Conservation (phyloP, 768 basidiomycete genomes). For the Calvatia gigantea region DNA sequence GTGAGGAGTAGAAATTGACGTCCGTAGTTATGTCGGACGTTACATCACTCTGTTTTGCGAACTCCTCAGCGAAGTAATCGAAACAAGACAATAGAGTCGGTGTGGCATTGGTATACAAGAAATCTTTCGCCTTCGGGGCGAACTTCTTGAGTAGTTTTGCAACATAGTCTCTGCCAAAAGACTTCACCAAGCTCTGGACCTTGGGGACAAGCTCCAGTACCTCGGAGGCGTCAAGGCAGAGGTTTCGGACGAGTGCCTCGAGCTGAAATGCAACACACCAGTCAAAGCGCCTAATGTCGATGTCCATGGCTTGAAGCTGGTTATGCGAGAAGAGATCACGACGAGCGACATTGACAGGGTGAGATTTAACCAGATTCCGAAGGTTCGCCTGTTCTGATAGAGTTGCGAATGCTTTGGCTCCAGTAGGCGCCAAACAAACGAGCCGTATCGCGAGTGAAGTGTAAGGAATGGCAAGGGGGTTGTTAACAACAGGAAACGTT, state of each 20-base stretch:
- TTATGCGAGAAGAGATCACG: conserved; percentile 40
- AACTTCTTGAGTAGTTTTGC: conserved; percentile 40
- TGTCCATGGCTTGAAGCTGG: conserved; percentile 25
- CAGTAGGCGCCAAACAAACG: conserved; percentile 32
- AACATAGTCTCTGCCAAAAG: conserved; percentile 31
- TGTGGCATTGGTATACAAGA: conserved; percentile 21
- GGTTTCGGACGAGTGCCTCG: conserved; percentile 36
- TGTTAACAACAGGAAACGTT: conserved; percentile 35
- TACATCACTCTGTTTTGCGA: conserved; percentile 19
- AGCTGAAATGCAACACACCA: conserved; percentile 60
- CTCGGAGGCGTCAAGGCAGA: conserved; percentile 44
- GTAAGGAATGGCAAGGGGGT: conserved; percentile 45
- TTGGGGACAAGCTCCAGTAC: conserved; percentile 35
- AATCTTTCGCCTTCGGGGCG: conserved; percentile 18
- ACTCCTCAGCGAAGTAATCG: conserved; percentile 28
- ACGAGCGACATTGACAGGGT: conserved; percentile 34
- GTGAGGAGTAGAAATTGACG: conserved; percentile 24
- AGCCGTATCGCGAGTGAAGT: conserved; percentile 50
- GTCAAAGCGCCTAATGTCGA: conserved; percentile 29
- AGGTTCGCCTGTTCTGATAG: conserved; percentile 37
- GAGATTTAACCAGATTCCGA: conserved; percentile 26
- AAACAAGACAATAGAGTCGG: conserved; percentile 20
- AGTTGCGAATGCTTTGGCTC: conserved; percentile 32
- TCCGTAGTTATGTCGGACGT: conserved; percentile 22
- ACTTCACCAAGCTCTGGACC: conserved; percentile 25